Evolutionary conservation across 75 land plant genomes (phyloP).

Genomic region (Picea sitchensis): DNA sequence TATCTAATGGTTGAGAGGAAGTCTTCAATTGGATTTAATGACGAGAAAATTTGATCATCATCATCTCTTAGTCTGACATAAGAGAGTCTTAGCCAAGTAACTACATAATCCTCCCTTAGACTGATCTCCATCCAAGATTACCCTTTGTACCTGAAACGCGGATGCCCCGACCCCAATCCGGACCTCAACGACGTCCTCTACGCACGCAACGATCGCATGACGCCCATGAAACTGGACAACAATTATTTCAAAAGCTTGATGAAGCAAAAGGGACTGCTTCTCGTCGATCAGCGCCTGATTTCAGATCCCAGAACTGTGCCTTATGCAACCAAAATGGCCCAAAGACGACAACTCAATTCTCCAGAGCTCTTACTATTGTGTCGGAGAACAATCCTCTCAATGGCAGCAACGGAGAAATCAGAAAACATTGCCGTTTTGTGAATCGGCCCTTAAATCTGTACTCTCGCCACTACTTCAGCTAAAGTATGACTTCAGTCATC

Average conservation of each 20-base stretch:
- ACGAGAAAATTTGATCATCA: too few relatives aligned
- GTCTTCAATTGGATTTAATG: too few relatives aligned
- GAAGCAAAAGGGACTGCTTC: conserved; percentile 51
- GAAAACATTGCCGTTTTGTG: conserved; percentile 50
- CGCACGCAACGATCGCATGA: conserved; percentile 55
- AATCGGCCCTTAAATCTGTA: too few relatives aligned
- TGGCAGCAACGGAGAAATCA: conserved; percentile 62
- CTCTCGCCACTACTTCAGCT: too few relatives aligned
- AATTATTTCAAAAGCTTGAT: conserved; percentile 68
- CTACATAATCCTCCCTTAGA: too few relatives aligned
- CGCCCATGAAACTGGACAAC: conserved; percentile 77
- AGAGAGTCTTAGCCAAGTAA: too few relatives aligned
- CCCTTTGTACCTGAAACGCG: conserved; percentile 44
- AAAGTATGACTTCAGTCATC: too few relatives aligned
- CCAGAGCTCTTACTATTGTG: conserved; percentile 38
- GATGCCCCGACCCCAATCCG: conserved; percentile 62
- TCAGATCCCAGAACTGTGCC: conserved; percentile 42
- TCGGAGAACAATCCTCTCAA: conserved; percentile 77
- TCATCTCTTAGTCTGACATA: too few relatives aligned
- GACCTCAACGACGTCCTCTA: conserved; percentile 56
- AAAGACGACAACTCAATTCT: conserved; percentile 58
- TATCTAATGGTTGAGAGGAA: too few relatives aligned
- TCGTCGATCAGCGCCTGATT: conserved; percentile 46
- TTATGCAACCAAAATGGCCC: conserved; percentile 50
- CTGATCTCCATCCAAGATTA: too few relatives aligned